phyloP scores from a whole-genome alignment of 352 stramenopile species.

The Globisporangium emineosum region DNA sequence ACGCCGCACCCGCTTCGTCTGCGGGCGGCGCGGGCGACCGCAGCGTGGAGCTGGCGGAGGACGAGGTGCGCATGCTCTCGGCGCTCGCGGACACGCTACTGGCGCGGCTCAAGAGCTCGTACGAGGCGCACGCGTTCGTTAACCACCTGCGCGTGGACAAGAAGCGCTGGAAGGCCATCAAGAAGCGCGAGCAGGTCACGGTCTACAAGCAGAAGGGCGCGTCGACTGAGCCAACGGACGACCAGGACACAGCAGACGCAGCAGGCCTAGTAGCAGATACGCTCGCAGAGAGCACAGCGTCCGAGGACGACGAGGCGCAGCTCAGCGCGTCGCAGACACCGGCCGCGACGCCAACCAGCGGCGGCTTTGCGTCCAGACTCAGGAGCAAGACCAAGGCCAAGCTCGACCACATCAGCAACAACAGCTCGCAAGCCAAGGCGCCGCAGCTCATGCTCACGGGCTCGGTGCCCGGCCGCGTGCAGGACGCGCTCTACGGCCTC shows the following conservation, averaged over 20 bases:
- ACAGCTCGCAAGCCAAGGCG: neutral
- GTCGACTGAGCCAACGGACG: neutral
- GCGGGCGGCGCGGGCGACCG: neutral
- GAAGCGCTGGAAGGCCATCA: slow-evolving; percentile 64
- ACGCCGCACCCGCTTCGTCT: slow-evolving; percentile 11
- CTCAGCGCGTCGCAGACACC: slow-evolving; percentile 12
- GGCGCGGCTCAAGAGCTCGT: slow-evolving; percentile 31
- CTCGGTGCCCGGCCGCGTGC: slow-evolving; percentile 39
- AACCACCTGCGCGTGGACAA: slow-evolving; percentile 29
- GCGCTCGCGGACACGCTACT: slow-evolving; percentile 39
- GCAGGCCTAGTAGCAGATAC: slow-evolving; percentile 16
- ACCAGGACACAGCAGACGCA: slow-evolving; percentile 6
- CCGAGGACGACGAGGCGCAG: neutral
- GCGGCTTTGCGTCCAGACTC: neutral
- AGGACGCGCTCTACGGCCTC: slow-evolving; percentile 64
- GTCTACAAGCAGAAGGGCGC: slow-evolving; percentile 54
- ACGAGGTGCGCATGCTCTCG: slow-evolving; percentile 46
- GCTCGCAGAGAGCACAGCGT: neutral
- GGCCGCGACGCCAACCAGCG: neutral
- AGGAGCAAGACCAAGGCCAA: neutral
- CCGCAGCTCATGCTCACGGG: slow-evolving; percentile 48
- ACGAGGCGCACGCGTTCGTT: slow-evolving; percentile 27
- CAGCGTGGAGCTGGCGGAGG: slow-evolving; percentile 35
- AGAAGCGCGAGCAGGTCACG: slow-evolving; percentile 54
- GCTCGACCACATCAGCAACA: neutral